phyloP scores from a whole-genome alignment of 129 eudicot species.

The Smallanthus sonchifolius region DNA sequence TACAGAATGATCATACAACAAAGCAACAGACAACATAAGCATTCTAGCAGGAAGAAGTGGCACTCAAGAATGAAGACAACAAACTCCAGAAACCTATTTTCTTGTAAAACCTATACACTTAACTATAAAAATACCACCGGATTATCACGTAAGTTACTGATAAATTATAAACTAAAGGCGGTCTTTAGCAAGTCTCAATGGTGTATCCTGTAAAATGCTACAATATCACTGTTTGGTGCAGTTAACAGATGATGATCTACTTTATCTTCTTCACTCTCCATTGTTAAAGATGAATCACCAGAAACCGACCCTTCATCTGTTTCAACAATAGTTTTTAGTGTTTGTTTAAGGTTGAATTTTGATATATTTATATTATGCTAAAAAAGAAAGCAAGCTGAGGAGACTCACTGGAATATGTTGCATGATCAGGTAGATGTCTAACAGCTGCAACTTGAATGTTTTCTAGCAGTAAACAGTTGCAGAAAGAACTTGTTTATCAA shows the following conservation, averaged over 20 bases:
- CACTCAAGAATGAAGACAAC: neutral
- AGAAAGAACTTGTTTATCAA: constrained; percentile 34
- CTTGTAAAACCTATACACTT: constrained; percentile 18
- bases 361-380: too few relatives aligned
- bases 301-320: constrained; percentile 52
- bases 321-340: too few relatives aligned
- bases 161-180: constrained; percentile 29
- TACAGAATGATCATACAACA: too few relatives aligned
- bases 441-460: too few relatives aligned
- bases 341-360: too few relatives aligned
- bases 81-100: neutral
- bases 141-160: constrained; percentile 2
- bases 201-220: constrained; percentile 68
- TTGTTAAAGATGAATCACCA: too few relatives aligned
- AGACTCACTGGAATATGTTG: too few relatives aligned
- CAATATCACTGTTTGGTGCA: constrained; percentile 49
- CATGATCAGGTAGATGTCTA: too few relatives aligned
- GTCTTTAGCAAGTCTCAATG: constrained; percentile 70
- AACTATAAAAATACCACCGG: constrained; percentile 9
- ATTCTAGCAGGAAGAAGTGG: neutral
- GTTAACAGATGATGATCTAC: too few relatives aligned
- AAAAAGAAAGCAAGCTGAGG: too few relatives aligned
- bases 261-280: too few relatives aligned
- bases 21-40: constrained; percentile 2
- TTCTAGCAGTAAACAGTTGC: too few relatives aligned